phyloP scores from a whole-genome alignment of 2,329 filamentous ascomycete genomes.

The Curvularia sp. region DNA sequence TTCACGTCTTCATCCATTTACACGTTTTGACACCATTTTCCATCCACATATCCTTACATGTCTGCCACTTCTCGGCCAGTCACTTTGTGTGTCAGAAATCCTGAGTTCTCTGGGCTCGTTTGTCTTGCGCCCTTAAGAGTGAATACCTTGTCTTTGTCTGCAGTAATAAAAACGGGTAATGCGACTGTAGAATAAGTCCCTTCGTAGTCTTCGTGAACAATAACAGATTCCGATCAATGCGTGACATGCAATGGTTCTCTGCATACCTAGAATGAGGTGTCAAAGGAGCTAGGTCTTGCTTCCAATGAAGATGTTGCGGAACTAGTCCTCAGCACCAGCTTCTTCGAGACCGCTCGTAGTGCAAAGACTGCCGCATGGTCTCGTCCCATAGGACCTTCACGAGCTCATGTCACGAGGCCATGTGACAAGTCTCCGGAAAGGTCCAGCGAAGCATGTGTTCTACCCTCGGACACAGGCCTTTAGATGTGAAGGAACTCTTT shows the following conservation, averaged over 20 bases:
- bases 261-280: not conserved
- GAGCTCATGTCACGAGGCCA: not conserved
- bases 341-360: not conserved
- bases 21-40: not conserved
- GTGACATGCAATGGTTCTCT: not conserved
- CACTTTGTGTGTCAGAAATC: not conserved
- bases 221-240: not conserved
- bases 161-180: not conserved
- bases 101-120: not conserved
- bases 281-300: not conserved
- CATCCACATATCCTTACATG: not conserved
- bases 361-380: not conserved
- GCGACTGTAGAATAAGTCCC: too few species aligned
- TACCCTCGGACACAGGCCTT: not conserved
- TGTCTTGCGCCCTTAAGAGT: not conserved
- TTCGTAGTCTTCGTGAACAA: not conserved
- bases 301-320: not conserved
- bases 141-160: not conserved
- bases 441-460: not conserved
- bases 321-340: not conserved
- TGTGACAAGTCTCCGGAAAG: too few species aligned
- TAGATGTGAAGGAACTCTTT: not conserved
- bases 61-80: not conserved
- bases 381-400: not conserved
- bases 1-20: not conserved